Evolutionary conservation across 768 basidiomycete species (phyloP).

Genomic region (Mycena galericulata): DNA sequence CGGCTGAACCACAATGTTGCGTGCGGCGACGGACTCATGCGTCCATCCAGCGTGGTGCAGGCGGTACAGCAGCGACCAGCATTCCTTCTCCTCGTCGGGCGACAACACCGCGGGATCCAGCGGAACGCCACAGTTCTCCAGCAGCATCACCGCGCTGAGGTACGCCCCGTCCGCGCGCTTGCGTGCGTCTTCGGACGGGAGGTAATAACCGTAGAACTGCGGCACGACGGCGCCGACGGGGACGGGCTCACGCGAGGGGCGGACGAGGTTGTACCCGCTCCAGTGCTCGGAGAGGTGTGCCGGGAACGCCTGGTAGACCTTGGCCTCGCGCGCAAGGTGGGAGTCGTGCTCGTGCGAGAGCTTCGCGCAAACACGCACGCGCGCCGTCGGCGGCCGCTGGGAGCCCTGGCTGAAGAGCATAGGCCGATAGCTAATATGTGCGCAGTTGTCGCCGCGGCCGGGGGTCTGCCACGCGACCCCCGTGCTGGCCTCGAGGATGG

Average conservation of each 20-base stretch:
- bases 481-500: slow-evolving; percentile 41
- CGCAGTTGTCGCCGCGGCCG: slow-evolving; percentile 45
- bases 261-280: slow-evolving; percentile 60
- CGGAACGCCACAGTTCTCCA: slow-evolving; percentile 56
- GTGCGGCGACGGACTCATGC: slow-evolving; percentile 50
- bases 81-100: slow-evolving; percentile 58
- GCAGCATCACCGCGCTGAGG: slow-evolving; percentile 55
- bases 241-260: slow-evolving; percentile 55
- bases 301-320: slow-evolving; percentile 59
- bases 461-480: slow-evolving; percentile 48
- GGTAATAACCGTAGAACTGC: slow-evolving; percentile 75
- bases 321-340: slow-evolving; percentile 55
- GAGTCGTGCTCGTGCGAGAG: slow-evolving; percentile 52
- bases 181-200: slow-evolving; percentile 31
- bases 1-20: slow-evolving; percentile 54
- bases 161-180: slow-evolving; percentile 27
- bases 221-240: slow-evolving; percentile 66
- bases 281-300: slow-evolving; percentile 61
- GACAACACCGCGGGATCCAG: slow-evolving; percentile 42
- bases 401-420: neutral
- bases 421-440: slow-evolving; percentile 35
- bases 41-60: slow-evolving; percentile 51
- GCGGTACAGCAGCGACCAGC: slow-evolving; percentile 50
- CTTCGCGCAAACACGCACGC: slow-evolving; percentile 58
- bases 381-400: slow-evolving; percentile 49